phyloP scores from a whole-genome alignment of 306 rosid species.

The Vigna nakashimae region DNA sequence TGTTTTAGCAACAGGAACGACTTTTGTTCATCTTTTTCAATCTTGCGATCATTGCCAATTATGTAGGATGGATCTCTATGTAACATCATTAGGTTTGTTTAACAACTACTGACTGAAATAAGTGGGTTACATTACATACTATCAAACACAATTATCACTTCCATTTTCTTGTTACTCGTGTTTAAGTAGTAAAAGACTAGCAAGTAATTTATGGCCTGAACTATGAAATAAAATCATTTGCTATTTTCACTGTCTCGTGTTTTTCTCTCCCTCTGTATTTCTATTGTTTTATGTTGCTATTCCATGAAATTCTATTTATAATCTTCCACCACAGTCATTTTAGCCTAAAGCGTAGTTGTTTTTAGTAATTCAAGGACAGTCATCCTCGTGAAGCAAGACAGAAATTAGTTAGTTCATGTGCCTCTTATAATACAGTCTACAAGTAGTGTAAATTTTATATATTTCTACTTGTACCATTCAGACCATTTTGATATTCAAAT shows the following conservation, averaged over 20 bases:
- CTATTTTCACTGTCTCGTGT: background rate
- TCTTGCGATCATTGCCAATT: conserved; percentile 24
- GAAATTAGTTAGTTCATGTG: conserved; percentile 5
- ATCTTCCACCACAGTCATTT: conserved; percentile 29
- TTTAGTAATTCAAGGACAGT: conserved; percentile 9
- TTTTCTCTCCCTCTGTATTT: background rate
- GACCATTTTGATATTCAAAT: conserved; percentile 28
- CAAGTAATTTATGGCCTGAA: background rate
- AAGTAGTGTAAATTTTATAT: background rate
- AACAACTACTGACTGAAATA: conserved; percentile 30
- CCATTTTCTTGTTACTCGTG: conserved; percentile 7
- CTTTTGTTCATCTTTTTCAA: conserved; percentile 31
- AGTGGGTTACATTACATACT: conserved; percentile 10
- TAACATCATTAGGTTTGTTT: conserved; percentile 24
- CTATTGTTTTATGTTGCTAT: conserved; percentile 1
- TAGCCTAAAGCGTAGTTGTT: background rate
- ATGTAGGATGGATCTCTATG: conserved; percentile 13
- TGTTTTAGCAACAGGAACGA: conserved; percentile 23
- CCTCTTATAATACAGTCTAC: background rate
- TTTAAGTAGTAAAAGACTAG: background rate
- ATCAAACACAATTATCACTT: conserved; percentile 3
- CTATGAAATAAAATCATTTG: conserved; percentile 15
- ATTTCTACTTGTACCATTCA: conserved; percentile 13
- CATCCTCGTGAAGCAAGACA: conserved; percentile 15
- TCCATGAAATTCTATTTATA: conserved; percentile 7